Evolutionary conservation across 73 alveolate genomes (phyloP).

Genomic region (Paramecium primaurelia): DNA sequence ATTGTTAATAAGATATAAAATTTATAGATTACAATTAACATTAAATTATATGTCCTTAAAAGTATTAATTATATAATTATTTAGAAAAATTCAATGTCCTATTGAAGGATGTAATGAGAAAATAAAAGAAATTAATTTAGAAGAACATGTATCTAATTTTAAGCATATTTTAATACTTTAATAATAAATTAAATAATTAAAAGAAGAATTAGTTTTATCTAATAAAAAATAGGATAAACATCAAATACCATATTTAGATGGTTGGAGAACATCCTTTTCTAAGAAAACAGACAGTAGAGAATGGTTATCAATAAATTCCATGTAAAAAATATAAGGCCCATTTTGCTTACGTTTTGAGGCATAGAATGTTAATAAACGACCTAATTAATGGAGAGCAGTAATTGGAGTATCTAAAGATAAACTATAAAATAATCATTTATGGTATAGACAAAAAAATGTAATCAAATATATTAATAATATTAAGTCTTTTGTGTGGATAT

Average conservation of each 20-base stretch:
- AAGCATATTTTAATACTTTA: not conserved
- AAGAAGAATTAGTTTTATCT: not conserved
- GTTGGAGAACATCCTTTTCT: not conserved
- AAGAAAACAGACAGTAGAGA: constrained; percentile 9
- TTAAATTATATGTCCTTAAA: not conserved
- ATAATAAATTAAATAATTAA: not conserved
- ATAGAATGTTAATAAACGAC: not conserved
- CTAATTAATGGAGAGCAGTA: constrained; percentile 36
- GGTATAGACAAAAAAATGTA: constrained; percentile 44
- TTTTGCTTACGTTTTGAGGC: not conserved
- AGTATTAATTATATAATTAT: not conserved
- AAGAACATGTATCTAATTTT: not conserved
- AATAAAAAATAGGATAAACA: not conserved
- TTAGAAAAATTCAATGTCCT: not conserved
- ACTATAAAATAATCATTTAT: not conserved
- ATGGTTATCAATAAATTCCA: not conserved
- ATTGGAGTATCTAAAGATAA: not conserved
- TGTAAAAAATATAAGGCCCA: not conserved
- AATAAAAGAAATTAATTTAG: not conserved
- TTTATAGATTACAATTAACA: not conserved
- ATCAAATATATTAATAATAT: not conserved
- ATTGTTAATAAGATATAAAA: not conserved
- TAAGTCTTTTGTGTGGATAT: constrained; percentile 26
- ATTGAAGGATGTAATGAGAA: constrained; percentile 8
- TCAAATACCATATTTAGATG: not conserved